These are phyloP conservation scores for Ochromonas danica DNA, from an alignment of 108 stramenopile genomes.

Conservation along the genomic window DNA sequence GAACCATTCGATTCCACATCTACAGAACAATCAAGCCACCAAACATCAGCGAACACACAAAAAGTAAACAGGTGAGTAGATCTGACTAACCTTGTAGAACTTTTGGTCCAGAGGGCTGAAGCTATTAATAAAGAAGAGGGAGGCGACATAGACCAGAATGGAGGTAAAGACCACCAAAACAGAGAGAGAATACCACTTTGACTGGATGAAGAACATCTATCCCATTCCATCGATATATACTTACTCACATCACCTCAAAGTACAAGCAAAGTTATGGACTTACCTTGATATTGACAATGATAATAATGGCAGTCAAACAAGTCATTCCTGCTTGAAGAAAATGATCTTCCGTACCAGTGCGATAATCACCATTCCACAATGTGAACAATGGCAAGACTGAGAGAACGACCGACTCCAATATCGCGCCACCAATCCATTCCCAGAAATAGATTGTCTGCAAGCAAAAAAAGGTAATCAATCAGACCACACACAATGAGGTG, in stretches of 20 bases:
- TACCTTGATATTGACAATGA: slow-evolving; percentile 37
- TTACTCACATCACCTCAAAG: too few species aligned
- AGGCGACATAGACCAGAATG: neutral
- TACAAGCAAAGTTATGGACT: too few species aligned
- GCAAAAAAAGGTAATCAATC: neutral
- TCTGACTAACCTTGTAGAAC: neutral
- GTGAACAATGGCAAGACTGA: slow-evolving; percentile 21
- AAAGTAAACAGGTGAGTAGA: too few species aligned
- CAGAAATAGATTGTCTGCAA: slow-evolving; percentile 21
- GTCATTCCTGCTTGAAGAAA: slow-evolving; percentile 2
- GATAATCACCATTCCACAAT: neutral
- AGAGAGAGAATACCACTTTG: neutral
- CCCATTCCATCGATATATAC: neutral
- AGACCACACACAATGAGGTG: neutral
- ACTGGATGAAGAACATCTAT: slow-evolving; percentile 35
- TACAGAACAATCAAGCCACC: neutral
- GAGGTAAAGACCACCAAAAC: neutral
- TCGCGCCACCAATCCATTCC: slow-evolving; percentile 25
- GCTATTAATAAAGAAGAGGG: neutral
- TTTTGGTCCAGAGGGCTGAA: neutral
- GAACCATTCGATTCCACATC: neutral
- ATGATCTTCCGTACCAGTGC: neutral
- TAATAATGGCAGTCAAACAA: slow-evolving; percentile 7
- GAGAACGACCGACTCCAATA: slow-evolving; percentile 19
- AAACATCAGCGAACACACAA: too few species aligned